These are phyloP conservation scores for Plasmodium reichenowi DNA, from an alignment of 169 alveolate species.

Conservation along the genomic window DNA sequence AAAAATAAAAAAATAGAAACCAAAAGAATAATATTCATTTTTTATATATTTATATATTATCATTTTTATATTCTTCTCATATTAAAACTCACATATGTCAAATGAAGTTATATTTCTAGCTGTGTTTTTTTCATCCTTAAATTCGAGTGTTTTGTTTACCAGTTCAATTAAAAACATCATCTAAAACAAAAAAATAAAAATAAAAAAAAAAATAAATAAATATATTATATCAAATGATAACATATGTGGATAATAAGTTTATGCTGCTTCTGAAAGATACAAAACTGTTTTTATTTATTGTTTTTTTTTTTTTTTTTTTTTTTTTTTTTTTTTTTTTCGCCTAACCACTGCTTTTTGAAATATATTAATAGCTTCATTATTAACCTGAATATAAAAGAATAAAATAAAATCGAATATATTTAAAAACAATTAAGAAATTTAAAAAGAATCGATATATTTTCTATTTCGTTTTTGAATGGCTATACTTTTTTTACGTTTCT, in stretches of 20 bases:
- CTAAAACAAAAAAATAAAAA: not conserved
- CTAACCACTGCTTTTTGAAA: conserved; percentile 63
- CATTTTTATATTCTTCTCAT: not conserved
- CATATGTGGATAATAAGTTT: not conserved
- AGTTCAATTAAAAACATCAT: conserved; percentile 46
- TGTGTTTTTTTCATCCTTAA: conserved; percentile 44
- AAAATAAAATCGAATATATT: not conserved
- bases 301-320: not conserved
- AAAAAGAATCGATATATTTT: not conserved
- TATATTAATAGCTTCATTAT: conserved; percentile 51
- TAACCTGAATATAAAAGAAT: conserved; percentile 21
- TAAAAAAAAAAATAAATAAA: not conserved
- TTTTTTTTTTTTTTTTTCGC: not conserved
- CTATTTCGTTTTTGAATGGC: not conserved
- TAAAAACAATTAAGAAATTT: not conserved
- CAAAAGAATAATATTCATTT: not conserved
- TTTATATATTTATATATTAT: not conserved
- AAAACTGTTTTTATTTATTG: not conserved
- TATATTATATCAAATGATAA: not conserved
- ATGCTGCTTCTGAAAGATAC: not conserved
- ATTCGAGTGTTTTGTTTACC: conserved; percentile 60
- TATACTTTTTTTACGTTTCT: conserved; percentile 36
- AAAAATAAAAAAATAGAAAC: not conserved
- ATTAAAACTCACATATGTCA: conserved; percentile 31
- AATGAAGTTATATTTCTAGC: conserved; percentile 36